phyloP scores from a whole-genome alignment of 1,139 yeast species.

The Yamadazyma sp. region DNA sequence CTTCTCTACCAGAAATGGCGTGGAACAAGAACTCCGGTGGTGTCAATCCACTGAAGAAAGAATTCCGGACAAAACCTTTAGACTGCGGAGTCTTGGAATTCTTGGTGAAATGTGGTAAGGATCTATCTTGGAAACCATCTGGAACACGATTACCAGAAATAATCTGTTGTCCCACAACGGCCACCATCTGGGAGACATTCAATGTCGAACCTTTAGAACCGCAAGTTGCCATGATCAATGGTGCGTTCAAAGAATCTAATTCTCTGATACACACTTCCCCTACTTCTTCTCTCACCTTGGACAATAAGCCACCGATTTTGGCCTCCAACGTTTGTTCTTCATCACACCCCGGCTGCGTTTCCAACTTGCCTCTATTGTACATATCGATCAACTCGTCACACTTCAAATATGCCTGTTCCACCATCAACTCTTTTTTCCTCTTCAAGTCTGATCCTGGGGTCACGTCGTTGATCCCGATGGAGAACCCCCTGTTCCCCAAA shows the following conservation, averaged over 20 bases:
- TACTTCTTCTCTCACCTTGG: slow-evolving; percentile 97
- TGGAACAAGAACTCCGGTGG: slow-evolving; percentile 98
- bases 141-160: slow-evolving; percentile 99
- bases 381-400: slow-evolving; percentile 88
- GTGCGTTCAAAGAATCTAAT: slow-evolving; percentile 88
- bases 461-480: slow-evolving; percentile 96
- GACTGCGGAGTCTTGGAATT: slow-evolving; percentile 97
- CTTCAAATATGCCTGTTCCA: slow-evolving; percentile 84
- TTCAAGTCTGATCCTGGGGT: slow-evolving; percentile 86
- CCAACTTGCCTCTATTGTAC: slow-evolving; percentile 83
- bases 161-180: slow-evolving; percentile 99
- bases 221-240: slow-evolving; percentile 98
- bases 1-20: slow-evolving; percentile 99
- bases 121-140: slow-evolving; percentile 98
- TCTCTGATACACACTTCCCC: slow-evolving; percentile 97
- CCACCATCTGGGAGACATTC: slow-evolving; percentile 99
- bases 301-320: slow-evolving; percentile 90
- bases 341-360: slow-evolving; percentile 98
- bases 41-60: slow-evolving; percentile 88
- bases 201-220: slow-evolving; percentile 98
- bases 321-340: slow-evolving; percentile 98
- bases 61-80: slow-evolving; percentile 95
- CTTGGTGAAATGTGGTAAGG: slow-evolving; percentile 94
- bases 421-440: slow-evolving; percentile 80
- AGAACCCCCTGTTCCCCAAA: slow-evolving; percentile 92